A percentile compares a stretch with the other conserved stretches of the same genome.
phyloP scores from a whole-genome alignment of 1,284 basidiomycete species.

The Boletus semigastroideus region DNA sequence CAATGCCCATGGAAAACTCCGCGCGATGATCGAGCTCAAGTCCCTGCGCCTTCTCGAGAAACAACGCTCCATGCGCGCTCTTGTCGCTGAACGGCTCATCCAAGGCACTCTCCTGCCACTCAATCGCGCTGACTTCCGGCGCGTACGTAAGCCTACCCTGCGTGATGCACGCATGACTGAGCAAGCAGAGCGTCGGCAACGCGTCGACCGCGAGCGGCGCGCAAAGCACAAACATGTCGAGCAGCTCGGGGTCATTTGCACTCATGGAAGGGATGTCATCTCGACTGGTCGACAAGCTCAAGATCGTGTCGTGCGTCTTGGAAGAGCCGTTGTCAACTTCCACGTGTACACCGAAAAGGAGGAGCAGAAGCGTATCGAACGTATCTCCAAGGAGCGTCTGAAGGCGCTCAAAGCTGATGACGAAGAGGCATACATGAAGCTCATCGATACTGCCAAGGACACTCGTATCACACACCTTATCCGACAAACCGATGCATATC shows the following conservation, averaged over 20 bases:
- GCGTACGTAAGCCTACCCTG: slow-evolving; percentile 83
- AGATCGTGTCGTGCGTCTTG: slow-evolving; percentile 82
- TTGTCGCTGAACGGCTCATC: slow-evolving; percentile 84
- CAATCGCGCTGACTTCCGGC: slow-evolving; percentile 90
- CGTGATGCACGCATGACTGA: slow-evolving; percentile 92
- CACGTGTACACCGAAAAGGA: slow-evolving; percentile 94
- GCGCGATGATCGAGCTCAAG: slow-evolving; percentile 94
- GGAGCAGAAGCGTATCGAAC: slow-evolving; percentile 97
- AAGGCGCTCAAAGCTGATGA: slow-evolving; percentile 98
- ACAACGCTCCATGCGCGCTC: slow-evolving; percentile 83
- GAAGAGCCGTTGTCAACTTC: slow-evolving; percentile 84
- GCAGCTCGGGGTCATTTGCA: slow-evolving; percentile 86
- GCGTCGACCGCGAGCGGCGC: slow-evolving; percentile 87
- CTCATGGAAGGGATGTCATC: slow-evolving; percentile 80
- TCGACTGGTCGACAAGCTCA: slow-evolving; percentile 62
- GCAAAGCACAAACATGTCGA: slow-evolving; percentile 97
- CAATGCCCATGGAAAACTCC: slow-evolving; percentile 77
- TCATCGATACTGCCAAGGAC: slow-evolving; percentile 99
- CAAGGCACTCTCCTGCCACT: slow-evolving; percentile 90
- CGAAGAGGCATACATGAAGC: slow-evolving; percentile 98
- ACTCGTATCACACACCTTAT: slow-evolving; percentile 98
- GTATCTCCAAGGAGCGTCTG: slow-evolving; percentile 96
- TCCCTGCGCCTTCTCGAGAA: slow-evolving; percentile 88
- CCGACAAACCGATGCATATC: slow-evolving; percentile 92
- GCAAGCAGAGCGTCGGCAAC: slow-evolving; percentile 88